These are phyloP conservation scores for Niebla homalea DNA, from an alignment of 495 filamentous ascomycete species.

Conservation along the genomic window DNA sequence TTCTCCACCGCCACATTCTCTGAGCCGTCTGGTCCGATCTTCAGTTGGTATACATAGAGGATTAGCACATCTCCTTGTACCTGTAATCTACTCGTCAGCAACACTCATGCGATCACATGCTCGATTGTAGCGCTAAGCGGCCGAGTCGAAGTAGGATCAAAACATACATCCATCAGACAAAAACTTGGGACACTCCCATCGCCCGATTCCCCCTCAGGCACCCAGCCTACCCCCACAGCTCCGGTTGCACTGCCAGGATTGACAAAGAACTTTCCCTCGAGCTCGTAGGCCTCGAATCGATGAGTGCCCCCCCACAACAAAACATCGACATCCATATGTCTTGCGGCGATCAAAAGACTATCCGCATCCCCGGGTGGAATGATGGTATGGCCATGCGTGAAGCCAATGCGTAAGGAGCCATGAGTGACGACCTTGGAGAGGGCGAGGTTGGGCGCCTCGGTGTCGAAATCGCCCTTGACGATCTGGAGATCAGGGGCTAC, in stretches of 20 bases:
- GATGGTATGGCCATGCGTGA: slow-evolving; percentile 92
- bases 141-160: not conserved
- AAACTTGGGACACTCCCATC: slow-evolving; percentile 68
- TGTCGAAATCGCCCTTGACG: slow-evolving; percentile 86
- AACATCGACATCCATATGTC: slow-evolving; percentile 94
- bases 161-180: slow-evolving; percentile 95
- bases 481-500: slow-evolving; percentile 91
- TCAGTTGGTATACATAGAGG: slow-evolving; percentile 92
- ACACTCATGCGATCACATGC: not conserved
- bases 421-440: slow-evolving; percentile 90
- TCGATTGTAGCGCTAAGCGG: not conserved
- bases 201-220: slow-evolving; percentile 55
- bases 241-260: slow-evolving; percentile 94
- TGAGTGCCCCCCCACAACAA: slow-evolving; percentile 97
- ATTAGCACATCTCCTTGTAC: slow-evolving; percentile 96
- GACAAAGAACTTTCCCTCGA: slow-evolving; percentile 97
- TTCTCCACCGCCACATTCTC: slow-evolving; percentile 96
- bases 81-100: slow-evolving; percentile 30
- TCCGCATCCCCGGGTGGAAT: slow-evolving; percentile 86
- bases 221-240: slow-evolving; percentile 61
- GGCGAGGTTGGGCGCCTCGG: slow-evolving; percentile 80
- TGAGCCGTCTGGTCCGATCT: slow-evolving; percentile 73
- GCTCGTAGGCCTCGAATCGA: slow-evolving; percentile 93
- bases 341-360: slow-evolving; percentile 78
- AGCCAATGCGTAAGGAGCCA: slow-evolving; percentile 84